Evolutionary conservation across 371 early-diverging fungal species (phyloP).

Genomic region (Thermomucor indicae-seudaticae): DNA sequence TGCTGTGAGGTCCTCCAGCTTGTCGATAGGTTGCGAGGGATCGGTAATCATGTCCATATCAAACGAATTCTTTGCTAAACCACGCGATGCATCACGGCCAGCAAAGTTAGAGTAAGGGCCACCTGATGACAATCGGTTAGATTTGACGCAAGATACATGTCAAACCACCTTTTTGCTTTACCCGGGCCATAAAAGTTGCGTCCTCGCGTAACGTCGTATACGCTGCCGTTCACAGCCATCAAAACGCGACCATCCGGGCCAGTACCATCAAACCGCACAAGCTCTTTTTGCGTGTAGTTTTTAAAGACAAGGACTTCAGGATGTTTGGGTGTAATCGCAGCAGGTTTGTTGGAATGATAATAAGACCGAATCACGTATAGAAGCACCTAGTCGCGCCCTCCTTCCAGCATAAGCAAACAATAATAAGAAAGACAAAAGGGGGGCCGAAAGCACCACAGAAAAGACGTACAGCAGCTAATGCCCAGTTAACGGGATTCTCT

Average conservation of each 20-base stretch:
- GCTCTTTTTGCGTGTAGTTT: conserved; percentile 68
- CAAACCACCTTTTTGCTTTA: conserved; percentile 19
- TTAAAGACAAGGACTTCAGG: conserved; percentile 56
- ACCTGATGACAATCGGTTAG: conserved; percentile 32
- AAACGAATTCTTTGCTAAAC: conserved; percentile 89
- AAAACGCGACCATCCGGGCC: conserved; percentile 52
- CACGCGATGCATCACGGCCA: conserved; percentile 79
- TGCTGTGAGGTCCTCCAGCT: conserved; percentile 66
- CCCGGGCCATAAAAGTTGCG: conserved; percentile 91
- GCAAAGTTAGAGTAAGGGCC: conserved; percentile 92
- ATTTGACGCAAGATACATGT: neutral
- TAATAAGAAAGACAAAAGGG: too few species aligned
- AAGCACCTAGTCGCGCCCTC: conserved; percentile 21
- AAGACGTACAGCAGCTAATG: conserved; percentile 41
- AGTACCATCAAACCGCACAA: conserved; percentile 59
- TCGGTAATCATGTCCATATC: conserved; percentile 73
- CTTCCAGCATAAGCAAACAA: too few species aligned
- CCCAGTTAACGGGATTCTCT: conserved; percentile 58
- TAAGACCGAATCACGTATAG: conserved; percentile 29
- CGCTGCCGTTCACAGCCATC: conserved; percentile 79
- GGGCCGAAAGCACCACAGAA: too few species aligned
- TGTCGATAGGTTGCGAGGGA: conserved; percentile 75
- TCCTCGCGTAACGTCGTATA: conserved; percentile 88
- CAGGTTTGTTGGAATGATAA: conserved; percentile 23
- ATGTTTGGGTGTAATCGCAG: conserved; percentile 28